Conservation (phyloP, 2,329 filamentous ascomycete species). For the Arthrobotrys sinensis region DNA sequence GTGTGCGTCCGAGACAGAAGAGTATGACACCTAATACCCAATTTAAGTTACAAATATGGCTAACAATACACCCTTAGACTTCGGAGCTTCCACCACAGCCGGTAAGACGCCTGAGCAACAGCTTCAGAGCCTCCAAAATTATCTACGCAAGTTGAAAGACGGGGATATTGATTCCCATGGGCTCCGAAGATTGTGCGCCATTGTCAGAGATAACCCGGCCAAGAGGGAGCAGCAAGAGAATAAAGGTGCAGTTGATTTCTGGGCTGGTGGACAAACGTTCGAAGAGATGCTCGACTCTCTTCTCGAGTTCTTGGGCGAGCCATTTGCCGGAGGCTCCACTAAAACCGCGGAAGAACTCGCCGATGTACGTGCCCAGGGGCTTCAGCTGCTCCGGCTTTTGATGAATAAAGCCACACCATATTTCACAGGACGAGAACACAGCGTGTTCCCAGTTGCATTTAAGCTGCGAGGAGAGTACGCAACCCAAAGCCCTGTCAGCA, state of each 20-base stretch:
- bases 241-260: slow-evolving; percentile 64
- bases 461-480: slow-evolving; percentile 64
- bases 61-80: slow-evolving; percentile 35
- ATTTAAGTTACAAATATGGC: background rate
- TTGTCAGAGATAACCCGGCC: slow-evolving; percentile 64
- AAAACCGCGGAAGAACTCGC: slow-evolving; percentile 61
- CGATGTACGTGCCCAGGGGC: slow-evolving; percentile 63
- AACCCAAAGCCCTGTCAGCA: slow-evolving; percentile 63
- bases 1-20: slow-evolving; percentile 42
- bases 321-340: slow-evolving; percentile 9
- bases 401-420: slow-evolving; percentile 68
- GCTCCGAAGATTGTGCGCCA: slow-evolving; percentile 64
- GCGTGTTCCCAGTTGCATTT: slow-evolving; percentile 63
- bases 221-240: slow-evolving; percentile 64
- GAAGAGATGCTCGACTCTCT: slow-evolving; percentile 64
- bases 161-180: slow-evolving; percentile 65
- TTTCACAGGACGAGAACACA: slow-evolving; percentile 63
- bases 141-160: slow-evolving; percentile 62
- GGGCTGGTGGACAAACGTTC: slow-evolving; percentile 64
- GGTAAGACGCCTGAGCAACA: slow-evolving; percentile 59
- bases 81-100: slow-evolving; percentile 36
- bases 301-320: slow-evolving; percentile 63
- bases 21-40: slow-evolving; percentile 17
- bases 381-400: slow-evolving; percentile 71
- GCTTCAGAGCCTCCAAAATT: slow-evolving; percentile 53